phyloP scores from a whole-genome alignment of 768 basidiomycete species.

The Termitomyces sp. region DNA sequence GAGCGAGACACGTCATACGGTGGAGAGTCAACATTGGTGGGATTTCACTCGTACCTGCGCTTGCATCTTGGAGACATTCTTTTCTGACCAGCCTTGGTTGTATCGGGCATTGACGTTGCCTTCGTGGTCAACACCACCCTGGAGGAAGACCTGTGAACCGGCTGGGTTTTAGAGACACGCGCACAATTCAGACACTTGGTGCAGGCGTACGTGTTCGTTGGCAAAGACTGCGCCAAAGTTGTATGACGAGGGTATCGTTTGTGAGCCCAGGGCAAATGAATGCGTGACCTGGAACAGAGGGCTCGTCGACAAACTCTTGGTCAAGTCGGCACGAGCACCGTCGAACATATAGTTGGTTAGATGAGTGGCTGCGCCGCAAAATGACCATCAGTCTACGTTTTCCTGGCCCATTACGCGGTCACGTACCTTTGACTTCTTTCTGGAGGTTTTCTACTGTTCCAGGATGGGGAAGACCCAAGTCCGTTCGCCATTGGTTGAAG shows the following conservation, averaged over 20 bases:
- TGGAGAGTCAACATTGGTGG: not conserved
- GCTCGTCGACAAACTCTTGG: conserved; percentile 86
- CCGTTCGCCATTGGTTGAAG: conserved; percentile 76
- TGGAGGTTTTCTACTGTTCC: conserved; percentile 89
- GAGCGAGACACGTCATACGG: conserved; percentile 14
- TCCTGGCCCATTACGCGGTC: not conserved
- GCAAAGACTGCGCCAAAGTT: conserved; percentile 94
- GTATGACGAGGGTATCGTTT: conserved; percentile 80
- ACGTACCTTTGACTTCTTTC: conserved; percentile 86
- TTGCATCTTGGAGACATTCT: conserved; percentile 79
- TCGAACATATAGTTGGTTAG: conserved; percentile 95
- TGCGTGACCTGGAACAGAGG: conserved; percentile 99
- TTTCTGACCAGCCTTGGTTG: conserved; percentile 83
- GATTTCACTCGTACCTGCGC: conserved; percentile 59
- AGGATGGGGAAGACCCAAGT: conserved; percentile 83
- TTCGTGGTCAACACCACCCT: conserved; percentile 92
- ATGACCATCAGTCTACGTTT: conserved; percentile 3
- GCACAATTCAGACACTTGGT: conserved; percentile 7
- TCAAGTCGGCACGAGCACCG: conserved; percentile 93
- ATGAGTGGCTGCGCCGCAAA: conserved; percentile 61
- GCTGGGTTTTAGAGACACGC: conserved; percentile 20
- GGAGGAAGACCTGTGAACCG: conserved; percentile 67
- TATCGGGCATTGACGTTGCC: conserved; percentile 84
- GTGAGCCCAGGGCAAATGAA: conserved; percentile 87
- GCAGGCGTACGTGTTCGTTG: conserved; percentile 57